Percentiles rank a stretch among this genome's conserved stretches.
These are phyloP conservation scores for Myriosclerotinia scirpicola DNA, from an alignment of 2,329 filamentous ascomycete genomes.

Conservation along the genomic window DNA sequence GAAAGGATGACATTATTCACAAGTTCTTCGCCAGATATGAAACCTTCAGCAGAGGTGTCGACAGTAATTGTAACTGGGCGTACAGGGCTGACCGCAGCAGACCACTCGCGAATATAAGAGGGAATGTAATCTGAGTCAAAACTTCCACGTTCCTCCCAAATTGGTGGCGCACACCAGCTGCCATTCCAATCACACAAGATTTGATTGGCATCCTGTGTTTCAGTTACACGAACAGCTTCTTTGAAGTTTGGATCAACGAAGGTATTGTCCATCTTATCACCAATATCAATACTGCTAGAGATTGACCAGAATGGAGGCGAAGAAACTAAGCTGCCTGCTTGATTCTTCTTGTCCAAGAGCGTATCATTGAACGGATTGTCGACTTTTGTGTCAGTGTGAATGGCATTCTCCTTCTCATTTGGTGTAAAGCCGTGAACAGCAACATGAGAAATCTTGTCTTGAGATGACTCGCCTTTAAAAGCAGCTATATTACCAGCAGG, in stretches of 20 bases:
- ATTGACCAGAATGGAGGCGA: constrained; percentile 20
- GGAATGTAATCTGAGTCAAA: constrained; percentile 34
- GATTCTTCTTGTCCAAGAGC: not conserved
- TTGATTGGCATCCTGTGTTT: constrained; percentile 28
- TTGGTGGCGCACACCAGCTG: constrained; percentile 32
- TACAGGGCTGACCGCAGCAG: constrained; percentile 6
- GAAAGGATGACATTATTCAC: constrained; percentile 25
- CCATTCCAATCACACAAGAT: constrained; percentile 35
- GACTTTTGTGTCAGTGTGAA: not conserved
- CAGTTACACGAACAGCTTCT: constrained; percentile 30
- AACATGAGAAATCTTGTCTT: constrained; percentile 3
- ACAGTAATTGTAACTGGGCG: constrained; percentile 15
- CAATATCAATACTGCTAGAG: constrained; percentile 25
- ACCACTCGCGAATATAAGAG: constrained; percentile 38
- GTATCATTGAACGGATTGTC: not conserved
- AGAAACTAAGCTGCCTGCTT: constrained; percentile 9
- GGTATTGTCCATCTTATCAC: constrained; percentile 25
- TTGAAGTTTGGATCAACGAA: constrained; percentile 4
- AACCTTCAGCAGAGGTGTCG: constrained; percentile 22
- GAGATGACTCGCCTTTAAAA: not conserved
- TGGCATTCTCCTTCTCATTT: constrained; percentile 1
- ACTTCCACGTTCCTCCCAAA: constrained; percentile 32
- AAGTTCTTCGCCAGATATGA: constrained; percentile 26
- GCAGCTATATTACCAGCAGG: not conserved
- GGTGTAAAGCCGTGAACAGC: constrained; percentile 10